These are phyloP conservation scores for Boletus pseudo-olivaceus DNA, from an alignment of 768 basidiomycete species.

Conservation along the genomic window DNA sequence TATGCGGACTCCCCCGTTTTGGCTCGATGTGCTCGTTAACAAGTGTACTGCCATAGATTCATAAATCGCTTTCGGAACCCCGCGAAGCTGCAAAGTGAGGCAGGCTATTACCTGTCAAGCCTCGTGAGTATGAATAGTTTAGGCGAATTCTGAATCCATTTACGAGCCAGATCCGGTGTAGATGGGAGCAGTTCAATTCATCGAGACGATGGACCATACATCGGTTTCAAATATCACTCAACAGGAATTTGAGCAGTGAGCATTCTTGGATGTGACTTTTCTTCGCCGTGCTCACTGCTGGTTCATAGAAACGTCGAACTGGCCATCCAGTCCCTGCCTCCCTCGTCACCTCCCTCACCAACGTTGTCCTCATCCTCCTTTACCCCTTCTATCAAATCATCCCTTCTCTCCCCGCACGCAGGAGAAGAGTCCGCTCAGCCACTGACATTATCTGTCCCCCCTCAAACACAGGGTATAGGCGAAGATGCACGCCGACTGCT, in stretches of 20 bases:
- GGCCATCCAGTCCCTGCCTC: slow-evolving; percentile 49
- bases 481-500: slow-evolving; percentile 81
- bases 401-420: slow-evolving; percentile 47
- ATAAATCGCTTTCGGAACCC: slow-evolving; percentile 94
- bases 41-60: slow-evolving; percentile 51
- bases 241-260: slow-evolving; percentile 83
- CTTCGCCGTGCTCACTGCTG: slow-evolving; percentile 4
- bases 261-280: slow-evolving; percentile 10
- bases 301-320: slow-evolving; percentile 51
- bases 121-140: slow-evolving; percentile 50
- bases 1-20: slow-evolving; percentile 35
- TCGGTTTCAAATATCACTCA: slow-evolving; percentile 92
- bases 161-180: slow-evolving; percentile 29
- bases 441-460: slow-evolving; percentile 57
- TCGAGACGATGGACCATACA: slow-evolving; percentile 97
- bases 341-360: slow-evolving; percentile 28
- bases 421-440: slow-evolving; percentile 91
- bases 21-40: background rate
- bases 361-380: slow-evolving; percentile 37
- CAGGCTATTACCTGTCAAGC: slow-evolving; percentile 95
- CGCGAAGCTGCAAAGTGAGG: slow-evolving; percentile 86
- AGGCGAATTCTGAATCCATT: background rate
- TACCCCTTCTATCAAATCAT: slow-evolving; percentile 33
- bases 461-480: slow-evolving; percentile 30
- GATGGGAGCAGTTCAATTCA: slow-evolving; percentile 97